Conservation (phyloP, 1,139 yeast species). For the Hyphopichia pseudoburtonii region DNA sequence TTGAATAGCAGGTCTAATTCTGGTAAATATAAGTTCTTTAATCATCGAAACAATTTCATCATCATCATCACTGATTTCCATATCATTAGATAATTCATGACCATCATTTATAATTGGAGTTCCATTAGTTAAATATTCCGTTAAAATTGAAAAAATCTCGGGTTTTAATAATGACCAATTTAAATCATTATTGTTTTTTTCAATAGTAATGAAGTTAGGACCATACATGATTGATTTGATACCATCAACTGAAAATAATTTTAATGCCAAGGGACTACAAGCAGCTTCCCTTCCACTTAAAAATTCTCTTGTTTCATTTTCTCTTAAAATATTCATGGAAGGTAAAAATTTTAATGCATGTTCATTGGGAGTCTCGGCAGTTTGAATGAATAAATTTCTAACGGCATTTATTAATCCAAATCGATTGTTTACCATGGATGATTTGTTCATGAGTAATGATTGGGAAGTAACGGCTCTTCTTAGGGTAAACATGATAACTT, state of each 20-base stretch:
- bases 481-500: conserved; percentile 1
- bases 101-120: conserved; percentile 51
- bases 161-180: conserved; percentile 86
- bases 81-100: conserved; percentile 28
- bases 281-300: conserved; percentile 57
- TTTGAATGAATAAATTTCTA: conserved; percentile 38
- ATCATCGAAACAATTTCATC: conserved; percentile 85
- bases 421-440: not conserved
- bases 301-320: conserved; percentile 53
- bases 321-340: conserved; percentile 41
- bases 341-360: conserved; percentile 50
- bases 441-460: not conserved
- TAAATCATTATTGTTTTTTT: conserved; percentile 51
- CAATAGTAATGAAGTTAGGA: conserved; percentile 76
- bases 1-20: conserved; percentile 91
- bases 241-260: conserved; percentile 52
- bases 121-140: conserved; percentile 82
- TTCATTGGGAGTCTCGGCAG: conserved; percentile 47
- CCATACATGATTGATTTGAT: conserved; percentile 55
- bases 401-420: not conserved
- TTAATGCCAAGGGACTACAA: conserved; percentile 54
- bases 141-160: conserved; percentile 79
- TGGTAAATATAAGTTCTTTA: conserved; percentile 87
- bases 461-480: not conserved
- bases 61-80: conserved; percentile 56